Evolutionary conservation across 169 alveolate genomes (phyloP).

Genomic region (Theileria parva): DNA sequence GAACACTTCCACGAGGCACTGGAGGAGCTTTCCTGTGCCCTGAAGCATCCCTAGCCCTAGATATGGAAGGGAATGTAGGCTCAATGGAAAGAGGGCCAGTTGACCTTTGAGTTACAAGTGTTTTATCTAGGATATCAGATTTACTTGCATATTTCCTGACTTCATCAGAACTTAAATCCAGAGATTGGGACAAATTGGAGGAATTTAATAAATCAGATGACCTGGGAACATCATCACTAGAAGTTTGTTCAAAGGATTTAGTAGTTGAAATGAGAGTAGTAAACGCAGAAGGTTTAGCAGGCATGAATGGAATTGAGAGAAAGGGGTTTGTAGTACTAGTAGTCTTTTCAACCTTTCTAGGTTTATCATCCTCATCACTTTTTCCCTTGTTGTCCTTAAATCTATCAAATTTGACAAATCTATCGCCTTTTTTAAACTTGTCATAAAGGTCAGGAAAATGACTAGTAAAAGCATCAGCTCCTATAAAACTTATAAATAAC

Average conservation of each 20-base stretch:
- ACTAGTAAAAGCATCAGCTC: neutral
- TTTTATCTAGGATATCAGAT: neutral
- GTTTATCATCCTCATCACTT: constrained; percentile 4
- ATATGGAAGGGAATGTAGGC: neutral
- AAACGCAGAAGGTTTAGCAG: neutral
- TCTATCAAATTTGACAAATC: neutral
- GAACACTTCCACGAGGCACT: neutral
- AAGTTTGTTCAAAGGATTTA: neutral
- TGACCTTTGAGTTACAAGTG: neutral
- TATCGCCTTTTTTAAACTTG: neutral
- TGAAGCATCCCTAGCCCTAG: neutral
- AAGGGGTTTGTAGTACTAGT: neutral
- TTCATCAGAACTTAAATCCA: neutral
- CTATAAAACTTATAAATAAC: neutral
- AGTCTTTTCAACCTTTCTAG: neutral
- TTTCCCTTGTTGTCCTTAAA: neutral
- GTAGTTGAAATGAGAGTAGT: neutral
- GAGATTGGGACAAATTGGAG: neutral
- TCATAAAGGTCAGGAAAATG: neutral
- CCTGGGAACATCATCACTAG: neutral
- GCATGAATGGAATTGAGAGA: constrained; percentile 4
- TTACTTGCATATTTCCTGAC: neutral
- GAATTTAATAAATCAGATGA: neutral
- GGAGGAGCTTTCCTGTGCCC: neutral
- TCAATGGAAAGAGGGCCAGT: constrained; percentile 13